Base-by-base conservation (phyloP, 1,139 yeast genomes). In the Kurtzmaniella natalensis region DNA sequence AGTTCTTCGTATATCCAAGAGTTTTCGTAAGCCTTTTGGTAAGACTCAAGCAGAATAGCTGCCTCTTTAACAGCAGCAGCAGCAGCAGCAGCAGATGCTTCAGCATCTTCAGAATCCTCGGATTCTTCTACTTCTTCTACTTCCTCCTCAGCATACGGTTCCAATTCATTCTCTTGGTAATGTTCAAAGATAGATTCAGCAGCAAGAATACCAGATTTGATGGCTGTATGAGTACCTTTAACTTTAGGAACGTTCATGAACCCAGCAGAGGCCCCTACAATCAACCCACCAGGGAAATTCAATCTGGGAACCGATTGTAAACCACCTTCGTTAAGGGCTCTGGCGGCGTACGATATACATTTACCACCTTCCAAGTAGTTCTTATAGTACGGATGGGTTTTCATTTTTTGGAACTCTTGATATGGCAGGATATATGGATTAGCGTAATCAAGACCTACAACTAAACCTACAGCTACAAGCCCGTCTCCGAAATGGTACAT, bases 171-270 rank as follows among this genome's bases (percentile, higher is more conserved):
- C 13, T 26, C 13, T 29, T 72, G 58, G 25, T 87, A 61, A 29
- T 60, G 68, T n/a, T 74, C 72, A 48, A 69, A 87, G 26, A 88
- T 83, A 18, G 75, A 57, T 50, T 92, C 97, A 2, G 97, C 98
- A 2, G 97, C 98, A 20, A 92, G 62, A 71, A 92, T 81, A 24
- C 97, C 98, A 8, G 94, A 73, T 57, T 89, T 92, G 76, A 92
- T 84, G 3, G 98, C 97, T 1, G 96, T 89, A 55, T 92, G 98
- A 0, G 96, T 82, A n/a, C 98, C 98, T 62, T 92, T 92, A 51
- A 92, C 84, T 57, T 92, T 92, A 30, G 98, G 96, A 30, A 92
- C 97, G 55, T 92, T 92, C 72, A 92, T 76, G 57, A 92, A 89
- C 1, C 98, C 98, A 7, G 98, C 98, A 35, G 94, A 67, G 42